A percentile compares a stretch with the other conserved stretches of the same genome.
Evolutionary conservation across 2,329 filamentous ascomycete species (phyloP).

Genomic region (Trichoderma sp.): DNA sequence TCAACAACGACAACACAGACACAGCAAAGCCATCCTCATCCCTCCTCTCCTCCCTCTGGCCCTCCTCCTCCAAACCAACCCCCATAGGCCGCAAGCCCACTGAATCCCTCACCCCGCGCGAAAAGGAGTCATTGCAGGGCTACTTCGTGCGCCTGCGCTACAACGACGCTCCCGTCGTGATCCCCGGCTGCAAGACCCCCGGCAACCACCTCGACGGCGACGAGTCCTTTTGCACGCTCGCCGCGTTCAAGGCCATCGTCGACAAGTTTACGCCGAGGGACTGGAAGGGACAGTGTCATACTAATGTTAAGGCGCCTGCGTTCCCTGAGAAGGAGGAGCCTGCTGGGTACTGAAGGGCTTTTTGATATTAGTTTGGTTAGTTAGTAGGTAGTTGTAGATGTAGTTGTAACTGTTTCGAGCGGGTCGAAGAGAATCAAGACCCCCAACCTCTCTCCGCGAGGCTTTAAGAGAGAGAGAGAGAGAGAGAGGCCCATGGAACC

Average conservation of each 20-base stretch:
- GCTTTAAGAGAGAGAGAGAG: neutral
- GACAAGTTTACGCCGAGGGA: constrained; percentile 83
- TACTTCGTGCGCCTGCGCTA: constrained; percentile 91
- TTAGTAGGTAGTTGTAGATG: too few relatives aligned
- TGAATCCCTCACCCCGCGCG: constrained; percentile 52
- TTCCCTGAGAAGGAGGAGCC: constrained; percentile 51
- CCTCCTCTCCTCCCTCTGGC: constrained; percentile 28
- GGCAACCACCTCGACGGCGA: constrained; percentile 87
- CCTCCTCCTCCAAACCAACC: constrained; percentile 33
- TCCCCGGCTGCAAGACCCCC: constrained; percentile 74
- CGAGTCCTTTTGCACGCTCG: constrained; percentile 84
- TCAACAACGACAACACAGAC: constrained; percentile 31
- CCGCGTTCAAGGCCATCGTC: constrained; percentile 88
- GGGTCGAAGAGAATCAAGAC: neutral
- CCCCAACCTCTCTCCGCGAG: neutral
- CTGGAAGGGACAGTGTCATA: constrained; percentile 63
- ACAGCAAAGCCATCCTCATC: too few relatives aligned
- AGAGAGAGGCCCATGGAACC: neutral
- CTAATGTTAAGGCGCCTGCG: constrained; percentile 42
- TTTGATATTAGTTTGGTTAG: neutral
- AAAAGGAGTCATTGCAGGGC: constrained; percentile 62
- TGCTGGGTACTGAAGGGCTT: constrained; percentile 45
- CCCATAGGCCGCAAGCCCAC: constrained; percentile 62
- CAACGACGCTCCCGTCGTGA: constrained; percentile 77
- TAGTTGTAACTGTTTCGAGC: neutral